These are phyloP conservation scores for Serendipita vermifera DNA, from an alignment of 768 basidiomycete genomes.

Conservation along the genomic window DNA sequence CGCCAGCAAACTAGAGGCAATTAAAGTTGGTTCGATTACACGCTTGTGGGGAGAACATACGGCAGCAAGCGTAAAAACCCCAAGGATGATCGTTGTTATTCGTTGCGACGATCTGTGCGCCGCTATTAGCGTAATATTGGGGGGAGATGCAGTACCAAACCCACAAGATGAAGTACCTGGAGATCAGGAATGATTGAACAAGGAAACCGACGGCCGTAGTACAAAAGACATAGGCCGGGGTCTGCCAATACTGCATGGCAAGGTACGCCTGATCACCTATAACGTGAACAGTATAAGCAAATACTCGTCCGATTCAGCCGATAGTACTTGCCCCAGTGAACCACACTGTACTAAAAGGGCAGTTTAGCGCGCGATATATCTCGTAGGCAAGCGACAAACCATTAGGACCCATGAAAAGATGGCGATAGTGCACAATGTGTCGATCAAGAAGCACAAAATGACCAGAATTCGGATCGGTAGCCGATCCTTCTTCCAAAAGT, in stretches of 20 bases:
- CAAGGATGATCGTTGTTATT: background rate
- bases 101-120: background rate
- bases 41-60: background rate
- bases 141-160: background rate
- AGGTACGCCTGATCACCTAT: background rate
- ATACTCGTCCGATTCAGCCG: background rate
- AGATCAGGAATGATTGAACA: background rate
- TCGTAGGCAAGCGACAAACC: no score
- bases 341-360: background rate
- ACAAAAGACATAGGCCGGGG: constrained; percentile 5
- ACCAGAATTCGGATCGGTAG: background rate
- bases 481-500: background rate
- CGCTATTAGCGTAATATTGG: background rate
- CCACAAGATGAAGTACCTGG: background rate
- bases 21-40: background rate
- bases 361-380: no score
- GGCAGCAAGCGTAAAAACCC: background rate
- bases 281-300: background rate
- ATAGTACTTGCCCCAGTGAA: background rate
- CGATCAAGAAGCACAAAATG: background rate
- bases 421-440: background rate
- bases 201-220: background rate
- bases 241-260: background rate
- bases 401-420: constrained; percentile 1
- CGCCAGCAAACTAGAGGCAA: background rate